Evolutionary conservation across 2,329 filamentous ascomycete species (phyloP).

Genomic region (Diaporthe caulivora): DNA sequence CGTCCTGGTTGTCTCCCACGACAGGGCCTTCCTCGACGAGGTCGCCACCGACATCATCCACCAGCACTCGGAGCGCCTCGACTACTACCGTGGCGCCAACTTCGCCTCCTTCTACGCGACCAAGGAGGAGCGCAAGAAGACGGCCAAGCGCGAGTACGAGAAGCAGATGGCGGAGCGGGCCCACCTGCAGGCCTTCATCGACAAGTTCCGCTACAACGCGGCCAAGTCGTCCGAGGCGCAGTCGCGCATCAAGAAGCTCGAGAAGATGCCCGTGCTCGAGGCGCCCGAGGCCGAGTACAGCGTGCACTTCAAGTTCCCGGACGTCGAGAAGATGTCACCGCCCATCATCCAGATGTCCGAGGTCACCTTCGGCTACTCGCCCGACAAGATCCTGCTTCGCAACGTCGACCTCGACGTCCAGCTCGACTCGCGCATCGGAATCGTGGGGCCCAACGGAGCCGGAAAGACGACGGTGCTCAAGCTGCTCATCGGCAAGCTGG

Average conservation of each 20-base stretch:
- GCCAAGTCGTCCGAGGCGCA: conserved; percentile 99
- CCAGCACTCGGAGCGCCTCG: conserved; percentile 94
- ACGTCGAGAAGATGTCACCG: conserved; percentile 96
- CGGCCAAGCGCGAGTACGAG: conserved; percentile 96
- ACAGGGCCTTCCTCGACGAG: conserved; percentile 98
- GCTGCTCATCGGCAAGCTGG: conserved; percentile 89
- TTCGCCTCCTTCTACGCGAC: conserved; percentile 98
- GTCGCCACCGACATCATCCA: conserved; percentile 99
- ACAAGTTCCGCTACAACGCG: conserved; percentile 99
- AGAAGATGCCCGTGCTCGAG: conserved; percentile 94
- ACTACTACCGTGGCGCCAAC: conserved; percentile 98
- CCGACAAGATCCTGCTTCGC: conserved; percentile 82
- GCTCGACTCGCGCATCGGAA: conserved; percentile 97
- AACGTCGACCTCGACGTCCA: conserved; percentile 97
- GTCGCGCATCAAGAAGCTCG: conserved; percentile 98
- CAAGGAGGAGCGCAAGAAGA: conserved; percentile 96
- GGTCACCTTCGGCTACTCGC: conserved; percentile 89
- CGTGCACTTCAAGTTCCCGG: conserved; percentile 96
- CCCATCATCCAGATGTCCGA: conserved; percentile 98
- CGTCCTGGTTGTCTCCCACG: conserved; percentile 96
- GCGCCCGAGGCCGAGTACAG: conserved; percentile 93
- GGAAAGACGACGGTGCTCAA: conserved; percentile 99
- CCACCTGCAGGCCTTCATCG: conserved; percentile 97
- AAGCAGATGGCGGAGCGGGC: conserved; percentile 96
- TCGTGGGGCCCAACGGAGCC: conserved; percentile 98